Conservation (phyloP, 2,329 filamentous ascomycete species). For the Huntiella decipiens region DNA sequence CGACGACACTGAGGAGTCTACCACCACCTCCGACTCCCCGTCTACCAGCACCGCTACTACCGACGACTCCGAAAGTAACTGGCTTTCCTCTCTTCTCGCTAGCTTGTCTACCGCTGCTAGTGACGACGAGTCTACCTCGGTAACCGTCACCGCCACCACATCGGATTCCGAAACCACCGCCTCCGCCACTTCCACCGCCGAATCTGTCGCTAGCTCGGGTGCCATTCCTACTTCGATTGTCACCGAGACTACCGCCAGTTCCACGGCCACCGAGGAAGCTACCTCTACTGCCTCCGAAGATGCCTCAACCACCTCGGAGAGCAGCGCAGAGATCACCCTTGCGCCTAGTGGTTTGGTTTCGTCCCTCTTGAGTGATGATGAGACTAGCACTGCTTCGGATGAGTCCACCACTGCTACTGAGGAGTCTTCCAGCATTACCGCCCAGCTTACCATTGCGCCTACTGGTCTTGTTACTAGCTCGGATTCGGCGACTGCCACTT, state of each 20-base stretch:
- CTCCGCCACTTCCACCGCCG: slow-evolving; percentile 11
- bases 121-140: background rate
- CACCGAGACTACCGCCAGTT: slow-evolving; percentile 1
- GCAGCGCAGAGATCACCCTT: slow-evolving; percentile 12
- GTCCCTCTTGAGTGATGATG: slow-evolving; percentile 4
- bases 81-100: background rate
- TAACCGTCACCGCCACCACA: background rate
- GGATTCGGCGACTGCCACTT: background rate
- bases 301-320: slow-evolving; percentile 11
- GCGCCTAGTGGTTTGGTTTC: slow-evolving; percentile 19
- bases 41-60: background rate
- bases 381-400: background rate
- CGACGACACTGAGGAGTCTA: background rate
- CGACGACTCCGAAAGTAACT: background rate
- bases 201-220: background rate
- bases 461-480: background rate
- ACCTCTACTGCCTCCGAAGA: slow-evolving; percentile 11
- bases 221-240: slow-evolving; percentile 1
- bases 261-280: slow-evolving; percentile 1
- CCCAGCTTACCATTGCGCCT: background rate
- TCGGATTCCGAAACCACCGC: background rate
- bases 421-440: background rate
- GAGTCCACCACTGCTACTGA: background rate
- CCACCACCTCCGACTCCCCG: background rate
- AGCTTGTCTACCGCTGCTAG: background rate